These are phyloP conservation scores for Triangularia verruculosa DNA, from an alignment of 2,329 filamentous ascomycete genomes.

Conservation along the genomic window DNA sequence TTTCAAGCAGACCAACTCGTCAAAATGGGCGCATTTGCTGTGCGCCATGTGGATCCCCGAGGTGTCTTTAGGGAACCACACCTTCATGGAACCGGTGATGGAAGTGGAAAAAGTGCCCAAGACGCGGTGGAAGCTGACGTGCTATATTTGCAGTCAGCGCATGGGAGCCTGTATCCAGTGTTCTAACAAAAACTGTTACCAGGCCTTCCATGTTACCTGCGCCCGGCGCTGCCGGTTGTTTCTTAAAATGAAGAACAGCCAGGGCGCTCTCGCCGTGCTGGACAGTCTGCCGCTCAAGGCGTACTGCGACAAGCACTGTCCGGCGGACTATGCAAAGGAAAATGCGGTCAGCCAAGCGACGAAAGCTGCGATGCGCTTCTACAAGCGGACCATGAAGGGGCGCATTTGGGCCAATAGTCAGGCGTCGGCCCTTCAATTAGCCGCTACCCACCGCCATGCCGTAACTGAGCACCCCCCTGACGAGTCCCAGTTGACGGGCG, in stretches of 20 bases:
- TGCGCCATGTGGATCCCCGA: constrained; percentile 99
- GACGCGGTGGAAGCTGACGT: constrained; percentile 86
- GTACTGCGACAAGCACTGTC: constrained; percentile 93
- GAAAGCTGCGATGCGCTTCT: constrained; percentile 80
- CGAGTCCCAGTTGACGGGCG: constrained; percentile 79
- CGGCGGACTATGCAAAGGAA: constrained; percentile 81
- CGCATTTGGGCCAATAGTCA: constrained; percentile 91
- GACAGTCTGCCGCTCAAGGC: constrained; percentile 85
- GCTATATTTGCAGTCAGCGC: constrained; percentile 94
- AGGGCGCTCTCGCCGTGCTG: constrained; percentile 72
- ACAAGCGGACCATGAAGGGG: constrained; percentile 83
- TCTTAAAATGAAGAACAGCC: constrained; percentile 93
- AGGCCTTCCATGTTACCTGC: constrained; percentile 96
- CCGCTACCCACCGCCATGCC: constrained; percentile 65
- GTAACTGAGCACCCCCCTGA: constrained; percentile 69
- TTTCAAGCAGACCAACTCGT: constrained; percentile 96
- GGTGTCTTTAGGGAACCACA: constrained; percentile 90
- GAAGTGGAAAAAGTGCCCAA: constrained; percentile 97
- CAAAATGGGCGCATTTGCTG: constrained; percentile 93
- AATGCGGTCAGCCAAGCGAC: constrained; percentile 79
- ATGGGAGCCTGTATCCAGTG: constrained; percentile 99
- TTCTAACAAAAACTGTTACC: constrained; percentile 94
- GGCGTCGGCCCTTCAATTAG: constrained; percentile 74
- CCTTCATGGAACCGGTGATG: constrained; percentile 97
- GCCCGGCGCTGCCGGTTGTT: constrained; percentile 83